Evolutionary conservation across 768 basidiomycete species (phyloP).

Genomic region (Leccinum arenicola): DNA sequence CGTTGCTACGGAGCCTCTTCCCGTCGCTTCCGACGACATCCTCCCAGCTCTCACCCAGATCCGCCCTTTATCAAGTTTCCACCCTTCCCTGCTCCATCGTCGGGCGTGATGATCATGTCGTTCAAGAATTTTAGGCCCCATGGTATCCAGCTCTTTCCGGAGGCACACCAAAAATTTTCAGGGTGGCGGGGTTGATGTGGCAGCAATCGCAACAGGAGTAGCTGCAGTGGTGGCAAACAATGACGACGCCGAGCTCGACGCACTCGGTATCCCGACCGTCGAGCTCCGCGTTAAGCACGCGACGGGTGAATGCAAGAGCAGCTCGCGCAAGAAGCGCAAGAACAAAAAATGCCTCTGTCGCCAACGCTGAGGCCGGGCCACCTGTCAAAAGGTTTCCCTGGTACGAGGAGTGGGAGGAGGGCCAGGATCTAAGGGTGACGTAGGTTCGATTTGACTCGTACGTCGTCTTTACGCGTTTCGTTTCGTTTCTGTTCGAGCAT

Average conservation of each 20-base stretch:
- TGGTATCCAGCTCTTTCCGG: slow-evolving; percentile 54
- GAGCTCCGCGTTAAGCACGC: slow-evolving; percentile 49
- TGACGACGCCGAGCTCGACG: slow-evolving; percentile 58
- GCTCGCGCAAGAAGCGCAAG: slow-evolving; percentile 51
- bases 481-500: not conserved
- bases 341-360: slow-evolving; percentile 27
- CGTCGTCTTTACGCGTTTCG: slow-evolving; percentile 18
- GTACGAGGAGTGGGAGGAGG: slow-evolving; percentile 73
- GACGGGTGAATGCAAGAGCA: slow-evolving; percentile 55
- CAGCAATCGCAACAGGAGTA: not conserved
- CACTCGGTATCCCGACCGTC: slow-evolving; percentile 64
- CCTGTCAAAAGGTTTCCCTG: slow-evolving; percentile 39
- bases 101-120: slow-evolving; percentile 47
- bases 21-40: slow-evolving; percentile 14
- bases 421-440: slow-evolving; percentile 46
- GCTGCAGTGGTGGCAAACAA: not conserved
- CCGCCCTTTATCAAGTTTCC: slow-evolving; percentile 36
- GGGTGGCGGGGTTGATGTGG: slow-evolving; percentile 26
- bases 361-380: slow-evolving; percentile 11
- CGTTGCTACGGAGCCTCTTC: slow-evolving; percentile 2
- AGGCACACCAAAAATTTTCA: slow-evolving; percentile 19
- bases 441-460: slow-evolving; percentile 49
- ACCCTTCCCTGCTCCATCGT: slow-evolving; percentile 46
- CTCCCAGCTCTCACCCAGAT: slow-evolving; percentile 10
- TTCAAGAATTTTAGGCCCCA: slow-evolving; percentile 56